These are phyloP conservation scores for Plectranthus barbatus DNA, from an alignment of 257 asterid species.

Conservation along the genomic window DNA sequence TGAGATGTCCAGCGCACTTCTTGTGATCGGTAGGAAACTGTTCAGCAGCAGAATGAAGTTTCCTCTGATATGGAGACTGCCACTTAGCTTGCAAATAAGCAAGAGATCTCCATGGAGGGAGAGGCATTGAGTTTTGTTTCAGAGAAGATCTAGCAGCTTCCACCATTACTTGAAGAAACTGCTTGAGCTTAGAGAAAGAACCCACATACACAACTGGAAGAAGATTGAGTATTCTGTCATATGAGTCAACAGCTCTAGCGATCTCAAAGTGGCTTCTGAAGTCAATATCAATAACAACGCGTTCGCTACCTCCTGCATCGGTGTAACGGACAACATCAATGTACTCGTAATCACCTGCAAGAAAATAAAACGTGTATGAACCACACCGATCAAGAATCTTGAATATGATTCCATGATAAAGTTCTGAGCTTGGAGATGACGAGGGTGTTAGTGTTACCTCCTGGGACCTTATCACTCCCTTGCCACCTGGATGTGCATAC, in stretches of 20 bases:
- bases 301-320: constrained; percentile 35
- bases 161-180: constrained; percentile 60
- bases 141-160: constrained; percentile 68
- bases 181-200: constrained; percentile 42
- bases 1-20: constrained; percentile 45
- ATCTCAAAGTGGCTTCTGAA: constrained; percentile 77
- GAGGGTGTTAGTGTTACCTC: constrained; percentile 31
- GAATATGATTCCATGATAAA: background rate
- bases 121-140: constrained; percentile 76
- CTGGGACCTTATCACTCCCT: constrained; percentile 60
- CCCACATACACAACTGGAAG: constrained; percentile 69
- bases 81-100: constrained; percentile 61
- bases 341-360: constrained; percentile 70
- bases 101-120: constrained; percentile 76
- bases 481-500: constrained; percentile 69
- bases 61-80: constrained; percentile 48
- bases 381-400: background rate
- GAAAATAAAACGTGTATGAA: background rate
- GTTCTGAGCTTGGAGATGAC: too few species aligned
- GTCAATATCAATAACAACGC: constrained; percentile 52
- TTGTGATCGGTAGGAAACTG: constrained; percentile 24
- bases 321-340: constrained; percentile 38
- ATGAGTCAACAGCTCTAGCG: constrained; percentile 75
- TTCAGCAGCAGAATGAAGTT: constrained; percentile 15
- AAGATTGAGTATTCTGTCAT: constrained; percentile 40